Percentiles rank a stretch among this genome's conserved stretches.
These are phyloP conservation scores for Penicillium aurantiogriseum DNA, from an alignment of 2,329 filamentous ascomycete genomes.

Conservation along the genomic window DNA sequence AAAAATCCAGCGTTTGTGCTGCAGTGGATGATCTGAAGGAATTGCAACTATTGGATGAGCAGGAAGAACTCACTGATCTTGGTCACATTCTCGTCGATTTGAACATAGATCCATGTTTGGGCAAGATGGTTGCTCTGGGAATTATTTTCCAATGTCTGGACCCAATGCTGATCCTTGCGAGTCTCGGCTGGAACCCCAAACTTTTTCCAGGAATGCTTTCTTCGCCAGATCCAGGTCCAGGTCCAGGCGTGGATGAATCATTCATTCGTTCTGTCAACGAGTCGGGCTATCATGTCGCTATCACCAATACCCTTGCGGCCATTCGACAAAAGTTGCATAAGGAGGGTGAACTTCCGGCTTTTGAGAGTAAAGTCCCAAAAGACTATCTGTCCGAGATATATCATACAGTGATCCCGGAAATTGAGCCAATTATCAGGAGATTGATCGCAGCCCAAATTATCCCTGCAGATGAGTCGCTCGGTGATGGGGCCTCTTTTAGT, in stretches of 20 bases:
- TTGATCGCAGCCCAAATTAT: not conserved
- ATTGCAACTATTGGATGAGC: constrained; percentile 44
- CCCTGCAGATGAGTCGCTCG: not conserved
- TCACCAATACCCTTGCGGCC: constrained; percentile 44
- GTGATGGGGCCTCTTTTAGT: constrained; percentile 26
- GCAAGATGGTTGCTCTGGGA: constrained; percentile 53
- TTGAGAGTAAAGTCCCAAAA: not conserved
- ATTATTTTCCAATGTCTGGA: constrained; percentile 54
- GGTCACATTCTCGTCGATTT: constrained; percentile 46
- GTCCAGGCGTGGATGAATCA: not conserved
- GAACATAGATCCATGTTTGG: constrained; percentile 47
- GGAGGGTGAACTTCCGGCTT: not conserved
- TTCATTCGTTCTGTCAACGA: constrained; percentile 13
- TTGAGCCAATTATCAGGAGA: not conserved
- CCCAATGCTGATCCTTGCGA: constrained; percentile 49
- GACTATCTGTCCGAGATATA: not conserved
- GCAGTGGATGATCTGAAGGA: constrained; percentile 35
- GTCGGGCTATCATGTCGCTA: constrained; percentile 48
- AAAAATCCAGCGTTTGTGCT: constrained; percentile 34
- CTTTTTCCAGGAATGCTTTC: constrained; percentile 19
- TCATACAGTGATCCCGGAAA: not conserved
- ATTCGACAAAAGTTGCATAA: not conserved
- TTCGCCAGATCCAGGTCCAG: not conserved
- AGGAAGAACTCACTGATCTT: constrained; percentile 47
- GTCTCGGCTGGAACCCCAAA: constrained; percentile 33